Evolutionary conservation across 768 basidiomycete genomes (phyloP), one percentile per base, ranked within the genome.

Genomic region (Trametes meyenii): DNA sequence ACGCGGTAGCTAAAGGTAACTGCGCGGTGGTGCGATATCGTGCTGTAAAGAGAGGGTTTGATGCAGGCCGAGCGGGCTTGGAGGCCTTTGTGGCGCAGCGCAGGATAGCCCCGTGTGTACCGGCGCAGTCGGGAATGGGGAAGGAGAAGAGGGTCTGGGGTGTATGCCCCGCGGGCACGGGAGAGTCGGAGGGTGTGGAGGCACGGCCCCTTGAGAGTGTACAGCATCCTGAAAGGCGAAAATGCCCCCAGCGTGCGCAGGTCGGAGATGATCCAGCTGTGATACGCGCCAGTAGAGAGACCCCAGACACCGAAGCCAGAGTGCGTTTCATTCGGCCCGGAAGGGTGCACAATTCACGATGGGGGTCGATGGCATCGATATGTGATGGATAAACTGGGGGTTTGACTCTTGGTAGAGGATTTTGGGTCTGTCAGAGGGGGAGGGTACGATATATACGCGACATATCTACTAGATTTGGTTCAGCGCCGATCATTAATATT

Each of bases 181-280:
- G 21, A 48, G 24, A 29, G 40, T 33, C 39, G 51, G 51, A 23
- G 39, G 39, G 51, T 40, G 19, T 50, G 49, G 60, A 39, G 40
- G 48, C 23, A 49, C 11, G 59, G 59, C 51, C 14, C 14, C 40
- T 50, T 50, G 60, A 17, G 60, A 55, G 48, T 50, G 52, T 55
- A 55, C 60, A 61, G 54, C 54, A 50, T 61, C 60, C 53, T 50
- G 55, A 21, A 61, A 56, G 60, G 49, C 29, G 33, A 56, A 61
- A 61, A 36, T 19, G 53, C 39, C n/a, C 60, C 52, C 24, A 46
- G 36, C 50, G 58, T 36, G 24, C 51, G 51, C 60, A 55, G 19
- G 40, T 42, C 53, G 48, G 54, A 55, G 54, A 50, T 56, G 60
- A 51, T 56, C 49, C 59, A 54, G 38, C 38, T 33, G 44, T 50